Evolutionary conservation across 2,329 filamentous ascomycete species (phyloP), one percentile per base, ranked within the genome.

Genomic region (Clonostachys rosea): DNA sequence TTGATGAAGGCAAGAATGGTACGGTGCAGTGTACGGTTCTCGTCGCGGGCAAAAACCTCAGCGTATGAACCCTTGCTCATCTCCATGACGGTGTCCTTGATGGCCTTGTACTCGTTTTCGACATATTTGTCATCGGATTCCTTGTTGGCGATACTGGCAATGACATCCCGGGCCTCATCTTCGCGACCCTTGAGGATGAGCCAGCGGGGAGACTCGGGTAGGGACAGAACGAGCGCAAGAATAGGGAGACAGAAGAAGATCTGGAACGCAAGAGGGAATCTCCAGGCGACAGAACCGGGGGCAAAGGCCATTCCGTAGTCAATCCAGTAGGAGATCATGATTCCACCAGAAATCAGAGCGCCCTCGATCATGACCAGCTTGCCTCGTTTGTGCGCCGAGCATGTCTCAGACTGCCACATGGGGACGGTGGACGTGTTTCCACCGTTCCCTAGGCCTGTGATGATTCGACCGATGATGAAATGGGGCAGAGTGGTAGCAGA

Each of bases 81-180:
- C 59, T 91, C 86, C n/a, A 81, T 66, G n/a, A 87, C 83, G 1
- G 86, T 81, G 46, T 84, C 78, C 52, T 78, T 78, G 58, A 86
- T 86, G 50, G 82, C 76, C 41, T 70, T 67, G 59, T 78, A 81
- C 56, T 85, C 80, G 13, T 68, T 64, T 14, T 79, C 63, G 41
- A 87, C 77, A 59, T 73, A 81, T 2, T 78, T 76, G n/a, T 79
- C 75, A 44, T 79, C 75, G 4, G 59, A 56, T 7, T 78, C 76
- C 43, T 79, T 64, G 52, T 70, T 74, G 44, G 82, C 78, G 16
- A 87, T 66, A 44, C 74, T 78, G 16, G 66, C 64, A 18, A 80
- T 70, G 14, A 77, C 70, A 2, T 63, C 59, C 46, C 67, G 62
- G 11, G 70, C 76, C 52, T 81, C 74, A 2, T 71, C 70, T 35